Evolutionary conservation across 441 rosid species (phyloP).

Genomic region (Theobroma grandiflorum): DNA sequence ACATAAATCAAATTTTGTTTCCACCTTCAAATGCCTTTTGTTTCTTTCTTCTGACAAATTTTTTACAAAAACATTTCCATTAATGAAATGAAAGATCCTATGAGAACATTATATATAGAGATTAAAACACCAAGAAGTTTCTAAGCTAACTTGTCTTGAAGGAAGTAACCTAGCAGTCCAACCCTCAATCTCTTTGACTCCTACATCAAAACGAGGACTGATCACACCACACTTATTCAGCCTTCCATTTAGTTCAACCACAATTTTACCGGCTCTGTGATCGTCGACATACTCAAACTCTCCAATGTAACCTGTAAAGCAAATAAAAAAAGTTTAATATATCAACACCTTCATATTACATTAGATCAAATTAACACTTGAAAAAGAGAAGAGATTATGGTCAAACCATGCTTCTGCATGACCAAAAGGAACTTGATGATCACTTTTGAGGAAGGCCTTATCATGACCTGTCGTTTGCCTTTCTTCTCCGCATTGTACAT

Average conservation of each 20-base stretch:
- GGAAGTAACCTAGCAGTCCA: conserved; percentile 75
- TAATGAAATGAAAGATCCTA: not conserved
- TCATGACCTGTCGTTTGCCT: conserved; percentile 74
- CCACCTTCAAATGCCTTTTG: no score
- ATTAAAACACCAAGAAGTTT: not conserved
- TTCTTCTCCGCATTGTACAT: conserved; percentile 77
- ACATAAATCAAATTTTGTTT: not conserved
- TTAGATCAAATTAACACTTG: not conserved
- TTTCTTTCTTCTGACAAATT: not conserved
- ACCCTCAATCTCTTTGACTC: conserved; percentile 68
- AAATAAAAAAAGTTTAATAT: not conserved
- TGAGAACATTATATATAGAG: not conserved
- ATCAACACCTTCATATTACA: not conserved
- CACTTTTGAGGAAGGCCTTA: conserved; percentile 74
- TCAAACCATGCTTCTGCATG: conserved; percentile 76
- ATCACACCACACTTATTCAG: conserved; percentile 74
- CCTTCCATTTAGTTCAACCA: conserved; percentile 72
- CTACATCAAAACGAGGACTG: conserved; percentile 66
- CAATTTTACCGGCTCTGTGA: conserved; percentile 74
- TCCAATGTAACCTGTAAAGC: conserved; percentile 61
- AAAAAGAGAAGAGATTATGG: not conserved
- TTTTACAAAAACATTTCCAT: not conserved
- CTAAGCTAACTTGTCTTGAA: conserved; percentile 61
- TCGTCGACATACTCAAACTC: conserved; percentile 78
- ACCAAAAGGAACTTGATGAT: conserved; percentile 68